Evolutionary conservation across 179 eudicot species (phyloP), one percentile per base, ranked within the genome.

Genomic region (Gypsophila paniculata): DNA sequence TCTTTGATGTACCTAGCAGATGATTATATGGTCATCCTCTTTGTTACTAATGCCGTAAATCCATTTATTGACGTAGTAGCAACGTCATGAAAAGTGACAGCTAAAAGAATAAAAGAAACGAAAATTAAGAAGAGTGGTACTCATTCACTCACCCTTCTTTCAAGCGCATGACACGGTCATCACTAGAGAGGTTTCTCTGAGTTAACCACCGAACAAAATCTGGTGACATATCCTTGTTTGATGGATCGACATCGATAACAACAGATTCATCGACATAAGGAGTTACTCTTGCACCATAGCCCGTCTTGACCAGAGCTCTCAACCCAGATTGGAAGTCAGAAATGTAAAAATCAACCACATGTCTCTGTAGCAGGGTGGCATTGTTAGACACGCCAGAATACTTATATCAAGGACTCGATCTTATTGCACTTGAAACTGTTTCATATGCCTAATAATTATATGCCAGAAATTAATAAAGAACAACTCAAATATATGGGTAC

Each of bases 251-350:
- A 69, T 93, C 98, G 77, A 88, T 77, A 48, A 86, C 84, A 70
- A 82, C 85, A 78, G 91, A 87, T 80, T 88, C 98, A 76, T 93
- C 93, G 63, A 93, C 97, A 75, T 93, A 93, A 10, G 98, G 96
- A 71, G 96, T 89, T 74, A 93, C 93, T 76, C 88, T 86, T 38
- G 93, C 89, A 65, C 98, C 97, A 81, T 83, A 89, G 15, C 98
- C 96, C 25, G 97, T 89, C 86, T 93, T 93, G 38, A 93, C 98
- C 79, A 93, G 75, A 69, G 98, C 98, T 66, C 98, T 86, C 82
- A 93, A 69, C 48, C 98, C 98, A 71, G 98, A 91, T 74, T 93
- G 98, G 86, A 91, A 93, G 83, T 93, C 98, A 57, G 98, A 93
- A 70, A 93, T 93, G 83, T 93, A 93, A 75, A 93, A 93, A 78